Conservation (phyloP, 371 early-diverging fungal genomes). For the Haplosporangium sp. region DNA sequence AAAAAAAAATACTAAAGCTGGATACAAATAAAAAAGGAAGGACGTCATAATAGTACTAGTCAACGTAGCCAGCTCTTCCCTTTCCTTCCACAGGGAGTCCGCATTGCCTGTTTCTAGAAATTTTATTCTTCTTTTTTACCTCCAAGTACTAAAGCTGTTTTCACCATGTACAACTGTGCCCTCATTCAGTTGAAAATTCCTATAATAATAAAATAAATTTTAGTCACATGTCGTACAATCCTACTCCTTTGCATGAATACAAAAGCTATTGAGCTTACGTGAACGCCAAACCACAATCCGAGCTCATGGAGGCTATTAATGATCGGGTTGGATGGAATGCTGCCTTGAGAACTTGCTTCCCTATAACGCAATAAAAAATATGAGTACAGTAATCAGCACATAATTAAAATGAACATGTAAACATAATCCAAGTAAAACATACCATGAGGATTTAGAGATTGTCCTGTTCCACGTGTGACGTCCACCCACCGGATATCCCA, state of each 20-base stretch:
- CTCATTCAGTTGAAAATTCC: neutral
- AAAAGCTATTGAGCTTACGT: constrained; percentile 17
- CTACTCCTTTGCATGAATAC: neutral
- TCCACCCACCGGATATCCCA: constrained; percentile 55
- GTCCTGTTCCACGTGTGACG: constrained; percentile 43
- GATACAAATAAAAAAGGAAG: too few species aligned
- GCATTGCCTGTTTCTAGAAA: too few species aligned
- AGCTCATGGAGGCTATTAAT: constrained; percentile 44
- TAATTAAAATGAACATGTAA: neutral
- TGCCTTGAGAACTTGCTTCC: constrained; percentile 44
- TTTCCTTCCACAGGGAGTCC: too few species aligned
- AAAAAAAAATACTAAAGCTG: neutral
- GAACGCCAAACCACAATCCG: constrained; percentile 38
- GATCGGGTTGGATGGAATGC: constrained; percentile 45
- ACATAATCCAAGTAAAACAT: neutral
- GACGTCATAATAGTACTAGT: too few species aligned
- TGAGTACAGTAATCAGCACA: neutral
- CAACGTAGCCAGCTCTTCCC: too few species aligned
- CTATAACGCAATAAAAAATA: constrained; percentile 6
- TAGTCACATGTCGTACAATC: neutral
- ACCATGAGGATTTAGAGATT: constrained; percentile 40
- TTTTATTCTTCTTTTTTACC: too few species aligned
- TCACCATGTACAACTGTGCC: neutral
- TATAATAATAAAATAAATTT: neutral
- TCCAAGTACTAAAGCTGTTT: neutral